Conservation (phyloP, 257 asterid genomes). For the Buddleja alternifolia region DNA sequence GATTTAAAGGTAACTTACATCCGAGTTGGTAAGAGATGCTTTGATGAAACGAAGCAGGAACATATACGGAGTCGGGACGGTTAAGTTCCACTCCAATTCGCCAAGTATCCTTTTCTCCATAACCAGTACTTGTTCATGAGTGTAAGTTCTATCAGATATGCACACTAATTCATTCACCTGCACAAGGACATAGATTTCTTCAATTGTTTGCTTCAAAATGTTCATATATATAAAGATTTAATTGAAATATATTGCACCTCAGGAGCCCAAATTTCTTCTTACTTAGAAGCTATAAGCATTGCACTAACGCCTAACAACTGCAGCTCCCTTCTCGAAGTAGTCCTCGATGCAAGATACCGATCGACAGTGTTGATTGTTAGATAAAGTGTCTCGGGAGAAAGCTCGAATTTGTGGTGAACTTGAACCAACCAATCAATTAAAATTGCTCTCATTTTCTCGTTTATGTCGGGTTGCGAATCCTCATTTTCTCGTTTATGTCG, state of each 20-base stretch:
- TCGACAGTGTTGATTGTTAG: conserved; percentile 82
- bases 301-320: conserved; percentile 83
- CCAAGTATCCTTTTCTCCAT: conserved; percentile 87
- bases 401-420: conserved; percentile 86
- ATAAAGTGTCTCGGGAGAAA: conserved; percentile 81
- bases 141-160: too few relatives aligned
- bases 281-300: conserved; percentile 88
- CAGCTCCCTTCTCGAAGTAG: conserved; percentile 59
- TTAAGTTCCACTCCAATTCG: conserved; percentile 69
- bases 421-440: conserved; percentile 86
- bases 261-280: conserved; percentile 98
- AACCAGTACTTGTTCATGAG: conserved; percentile 54
- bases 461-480: conserved; percentile 77
- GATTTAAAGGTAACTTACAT: conserved; percentile 47
- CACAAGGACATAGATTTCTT: conserved; percentile 4
- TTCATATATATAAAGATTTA: background rate
- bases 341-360: conserved; percentile 61
- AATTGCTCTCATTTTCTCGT: conserved; percentile 77
- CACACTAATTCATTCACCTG: conserved; percentile 74
- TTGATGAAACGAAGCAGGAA: conserved; percentile 84
- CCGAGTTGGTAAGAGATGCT: conserved; percentile 61
- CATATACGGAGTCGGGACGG: conserved; percentile 86
- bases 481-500: conserved; percentile 71
- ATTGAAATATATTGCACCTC: conserved; percentile 46
- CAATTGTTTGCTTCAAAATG: background rate